These are phyloP conservation scores for Collybia sp. DNA, from an alignment of 768 basidiomycete genomes.

Conservation along the genomic window DNA sequence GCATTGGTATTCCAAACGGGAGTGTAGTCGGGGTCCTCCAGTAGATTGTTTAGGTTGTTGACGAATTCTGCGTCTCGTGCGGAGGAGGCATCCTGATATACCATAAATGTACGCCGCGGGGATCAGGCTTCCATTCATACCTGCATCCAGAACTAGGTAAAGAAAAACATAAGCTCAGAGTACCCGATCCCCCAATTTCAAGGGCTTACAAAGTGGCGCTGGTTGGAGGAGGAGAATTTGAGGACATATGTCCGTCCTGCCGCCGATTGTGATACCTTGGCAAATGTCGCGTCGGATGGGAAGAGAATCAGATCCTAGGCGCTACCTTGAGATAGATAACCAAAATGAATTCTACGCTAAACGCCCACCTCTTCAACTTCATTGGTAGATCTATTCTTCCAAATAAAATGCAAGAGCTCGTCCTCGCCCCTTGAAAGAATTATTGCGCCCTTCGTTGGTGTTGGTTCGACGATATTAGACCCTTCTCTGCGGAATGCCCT, in stretches of 20 bases:
- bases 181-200: not conserved
- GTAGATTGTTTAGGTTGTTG: constrained; percentile 63
- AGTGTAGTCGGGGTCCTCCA: constrained; percentile 61
- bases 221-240: constrained; percentile 87
- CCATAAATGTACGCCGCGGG: not conserved
- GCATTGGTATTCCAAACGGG: constrained; percentile 48
- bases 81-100: constrained; percentile 58
- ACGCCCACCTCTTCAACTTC: constrained; percentile 54
- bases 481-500: constrained; percentile 66
- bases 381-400: constrained; percentile 69
- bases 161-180: constrained; percentile 1
- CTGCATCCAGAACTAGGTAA: constrained; percentile 81
- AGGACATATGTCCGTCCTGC: constrained; percentile 79
- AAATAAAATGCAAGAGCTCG: constrained; percentile 71
- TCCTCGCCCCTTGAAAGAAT: constrained; percentile 67
- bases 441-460: constrained; percentile 70
- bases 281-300: constrained; percentile 80
- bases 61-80: constrained; percentile 71
- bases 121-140: constrained; percentile 26
- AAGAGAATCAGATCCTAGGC: constrained; percentile 81
- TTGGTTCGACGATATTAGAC: constrained; percentile 65
- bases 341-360: not conserved
- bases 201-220: constrained; percentile 67
- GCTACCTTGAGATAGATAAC: not conserved
- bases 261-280: constrained; percentile 60